These are phyloP conservation scores for Heterobasidion irregulare DNA, from an alignment of 1,284 basidiomycete species.

Conservation along the genomic window DNA sequence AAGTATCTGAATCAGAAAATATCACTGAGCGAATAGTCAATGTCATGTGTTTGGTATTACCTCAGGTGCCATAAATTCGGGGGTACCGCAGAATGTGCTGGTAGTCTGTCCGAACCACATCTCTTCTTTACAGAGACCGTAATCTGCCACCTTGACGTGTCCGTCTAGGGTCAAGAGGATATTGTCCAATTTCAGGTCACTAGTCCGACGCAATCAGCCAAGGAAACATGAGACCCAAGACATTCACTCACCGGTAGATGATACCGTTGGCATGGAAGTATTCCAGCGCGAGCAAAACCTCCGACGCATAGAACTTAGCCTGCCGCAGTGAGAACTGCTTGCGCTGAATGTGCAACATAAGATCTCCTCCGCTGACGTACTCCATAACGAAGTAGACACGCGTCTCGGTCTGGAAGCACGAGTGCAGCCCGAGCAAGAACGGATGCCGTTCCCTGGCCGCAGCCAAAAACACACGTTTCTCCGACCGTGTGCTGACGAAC, in stretches of 20 bases:
- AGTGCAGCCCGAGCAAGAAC: conserved; percentile 94
- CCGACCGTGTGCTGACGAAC: conserved; percentile 82
- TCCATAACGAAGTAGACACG: conserved; percentile 86
- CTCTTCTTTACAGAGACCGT: conserved; percentile 98
- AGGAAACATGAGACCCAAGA: neutral
- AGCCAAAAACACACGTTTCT: conserved; percentile 96
- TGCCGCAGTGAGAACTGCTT: conserved; percentile 75
- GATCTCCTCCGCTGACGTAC: conserved; percentile 71
- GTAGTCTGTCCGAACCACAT: conserved; percentile 99
- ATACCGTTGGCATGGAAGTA: conserved; percentile 99
- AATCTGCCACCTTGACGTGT: conserved; percentile 98
- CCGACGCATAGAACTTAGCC: conserved; percentile 99
- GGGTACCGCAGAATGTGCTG: conserved; percentile 98
- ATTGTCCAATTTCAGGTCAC: conserved; percentile 97
- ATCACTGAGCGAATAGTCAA: conserved; percentile 2
- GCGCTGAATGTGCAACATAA: conserved; percentile 79
- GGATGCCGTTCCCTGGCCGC: conserved; percentile 96
- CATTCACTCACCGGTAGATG: conserved; percentile 65
- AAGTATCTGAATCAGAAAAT: conserved; percentile 61
- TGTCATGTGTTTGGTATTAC: conserved; percentile 30
- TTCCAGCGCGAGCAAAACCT: conserved; percentile 92
- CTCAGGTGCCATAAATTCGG: conserved; percentile 99
- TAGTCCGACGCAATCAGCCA: conserved; percentile 20
- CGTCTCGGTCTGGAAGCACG: conserved; percentile 99
- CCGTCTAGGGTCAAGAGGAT: conserved; percentile 96